These are phyloP conservation scores for Kwoniella europaea DNA, from an alignment of 768 basidiomycete genomes.

Conservation along the genomic window DNA sequence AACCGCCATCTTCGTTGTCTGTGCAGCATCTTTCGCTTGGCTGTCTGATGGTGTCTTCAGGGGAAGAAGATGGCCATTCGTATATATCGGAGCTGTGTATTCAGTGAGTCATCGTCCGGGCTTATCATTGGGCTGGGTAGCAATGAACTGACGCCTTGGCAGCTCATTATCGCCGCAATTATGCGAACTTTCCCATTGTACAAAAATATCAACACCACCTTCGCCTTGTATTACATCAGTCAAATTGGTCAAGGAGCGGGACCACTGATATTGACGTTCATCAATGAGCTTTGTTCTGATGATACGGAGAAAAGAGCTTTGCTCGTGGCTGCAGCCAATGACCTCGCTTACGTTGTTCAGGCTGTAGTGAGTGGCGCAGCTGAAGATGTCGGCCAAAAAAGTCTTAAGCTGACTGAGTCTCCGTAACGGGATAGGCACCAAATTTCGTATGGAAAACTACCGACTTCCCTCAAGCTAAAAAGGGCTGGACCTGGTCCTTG, in stretches of 20 bases:
- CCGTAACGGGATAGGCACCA: conserved; percentile 28
- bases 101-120: conserved; percentile 13
- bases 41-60: conserved; percentile 41
- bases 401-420: no score
- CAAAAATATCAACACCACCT: conserved; percentile 30
- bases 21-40: conserved; percentile 37
- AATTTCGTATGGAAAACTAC: conserved; percentile 53
- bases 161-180: conserved; percentile 31
- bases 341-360: conserved; percentile 48
- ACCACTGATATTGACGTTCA: conserved; percentile 45
- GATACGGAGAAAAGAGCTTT: conserved; percentile 47
- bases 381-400: no score
- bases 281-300: conserved; percentile 40
- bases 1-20: conserved; percentile 35
- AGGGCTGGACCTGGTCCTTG: conserved; percentile 41
- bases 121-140: no score
- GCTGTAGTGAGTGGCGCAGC: conserved; percentile 34
- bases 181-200: conserved; percentile 29
- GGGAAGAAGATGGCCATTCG: conserved; percentile 44
- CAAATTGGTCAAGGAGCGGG: conserved; percentile 30
- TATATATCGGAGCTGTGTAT: conserved; percentile 32
- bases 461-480: conserved; percentile 45
- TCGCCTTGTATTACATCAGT: conserved; percentile 39
- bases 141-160: not conserved
- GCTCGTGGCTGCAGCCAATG: conserved; percentile 45